Base-by-base conservation (phyloP, 345 rosid species). In the Microthlaspi erraticum region DNA sequence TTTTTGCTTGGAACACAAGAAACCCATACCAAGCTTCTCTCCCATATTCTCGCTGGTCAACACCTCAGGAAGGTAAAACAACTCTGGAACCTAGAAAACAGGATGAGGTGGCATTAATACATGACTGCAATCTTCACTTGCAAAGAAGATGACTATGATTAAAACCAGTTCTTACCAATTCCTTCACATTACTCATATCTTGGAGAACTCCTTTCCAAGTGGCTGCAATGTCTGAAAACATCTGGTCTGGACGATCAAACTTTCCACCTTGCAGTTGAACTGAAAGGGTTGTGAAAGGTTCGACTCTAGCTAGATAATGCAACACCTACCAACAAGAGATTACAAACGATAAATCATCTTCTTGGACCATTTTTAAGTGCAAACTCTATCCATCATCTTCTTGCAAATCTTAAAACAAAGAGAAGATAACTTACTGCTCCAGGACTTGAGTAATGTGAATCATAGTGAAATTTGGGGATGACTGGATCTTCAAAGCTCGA, bases 161-260 rank as follows among this genome's bases (percentile, higher is more conserved):
- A 13, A 46, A 46, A 70, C 60, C 31, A 59, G 14, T 20, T 66
- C 84, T 56, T 83, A 94, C 98, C 93, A 94, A 77, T 85, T 94
- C 99, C 79, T 91, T 89, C 64, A 94, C 90, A 78, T 94, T 92
- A 81, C 86, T 94, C 95, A 85, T 91, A 79, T 94, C 99, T 80
- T 94, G 92, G 33, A 88, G 81, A 73, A 94, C 90, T 54, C 91
- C 95, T 81, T 89, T 83, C 99, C 99, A 94, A 49, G 98, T 82
- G 57, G 90, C 87, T 79, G 87, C 77, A 70, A 94, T 72, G 79
- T 94, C 97, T 34, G 82, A 89, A 83, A 94, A 89, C 90, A 88
- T 88, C 62, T 80, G 64, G 50, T 94, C 88, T 70, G 86, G 87
- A 69, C 82, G 92, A 79, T 86, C 96, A 42, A 88, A 84, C 78